These are phyloP conservation scores for Thuja plicata DNA, from an alignment of 83 land plant species.

Conservation along the genomic window DNA sequence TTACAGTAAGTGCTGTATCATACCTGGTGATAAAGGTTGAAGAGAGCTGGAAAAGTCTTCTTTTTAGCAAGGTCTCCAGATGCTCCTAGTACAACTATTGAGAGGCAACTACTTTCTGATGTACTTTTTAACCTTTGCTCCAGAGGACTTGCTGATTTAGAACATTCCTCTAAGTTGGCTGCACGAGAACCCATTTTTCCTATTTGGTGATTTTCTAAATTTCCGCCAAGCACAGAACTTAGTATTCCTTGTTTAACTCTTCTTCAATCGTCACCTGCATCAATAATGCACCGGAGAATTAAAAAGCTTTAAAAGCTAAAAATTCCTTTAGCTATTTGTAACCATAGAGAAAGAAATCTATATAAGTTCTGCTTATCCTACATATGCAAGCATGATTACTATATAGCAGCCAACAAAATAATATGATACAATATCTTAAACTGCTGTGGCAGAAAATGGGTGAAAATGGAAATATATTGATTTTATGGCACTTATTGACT, in stretches of 20 bases:
- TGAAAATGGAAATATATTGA: background rate
- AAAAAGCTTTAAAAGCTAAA: background rate
- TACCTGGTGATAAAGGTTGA: constrained; percentile 80
- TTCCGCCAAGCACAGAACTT: background rate
- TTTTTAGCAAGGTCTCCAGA: constrained; percentile 97
- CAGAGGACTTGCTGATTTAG: background rate
- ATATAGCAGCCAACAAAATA: no score
- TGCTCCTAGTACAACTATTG: constrained; percentile 74
- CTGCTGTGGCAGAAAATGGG: background rate
- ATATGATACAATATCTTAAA: background rate
- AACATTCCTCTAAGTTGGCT: background rate
- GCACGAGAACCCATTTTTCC: background rate
- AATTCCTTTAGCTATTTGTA: background rate
- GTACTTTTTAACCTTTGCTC: background rate
- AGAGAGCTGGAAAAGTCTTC: constrained; percentile 91
- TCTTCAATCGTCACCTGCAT: background rate
- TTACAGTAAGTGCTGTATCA: background rate
- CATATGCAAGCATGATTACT: background rate
- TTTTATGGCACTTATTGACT: background rate
- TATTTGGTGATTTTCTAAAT: background rate
- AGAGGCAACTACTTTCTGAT: background rate
- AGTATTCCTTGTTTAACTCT: background rate
- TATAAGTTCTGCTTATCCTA: background rate
- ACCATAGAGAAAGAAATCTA: background rate
- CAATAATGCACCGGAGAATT: background rate